Conservation (phyloP, 2,329 filamentous ascomycete genomes). For the Dryadomyces quercivorus region DNA sequence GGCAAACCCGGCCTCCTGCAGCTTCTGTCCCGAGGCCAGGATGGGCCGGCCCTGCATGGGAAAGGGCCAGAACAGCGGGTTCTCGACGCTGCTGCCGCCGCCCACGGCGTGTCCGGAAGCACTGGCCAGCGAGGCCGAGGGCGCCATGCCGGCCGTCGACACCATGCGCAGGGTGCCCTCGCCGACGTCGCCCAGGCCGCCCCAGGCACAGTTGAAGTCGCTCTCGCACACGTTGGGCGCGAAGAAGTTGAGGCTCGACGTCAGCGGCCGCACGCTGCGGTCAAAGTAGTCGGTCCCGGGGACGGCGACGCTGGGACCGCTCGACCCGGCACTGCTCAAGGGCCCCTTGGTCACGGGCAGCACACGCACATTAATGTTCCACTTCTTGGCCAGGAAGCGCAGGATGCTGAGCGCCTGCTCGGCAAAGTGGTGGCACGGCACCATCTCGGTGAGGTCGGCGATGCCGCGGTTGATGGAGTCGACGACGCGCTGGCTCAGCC, state of each 20-base stretch:
- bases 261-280: constrained; percentile 28
- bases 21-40: constrained; percentile 30
- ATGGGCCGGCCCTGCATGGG: constrained; percentile 47
- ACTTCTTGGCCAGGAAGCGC: constrained; percentile 43
- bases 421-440: constrained; percentile 46
- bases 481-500: constrained; percentile 26
- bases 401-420: constrained; percentile 49
- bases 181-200: constrained; percentile 6
- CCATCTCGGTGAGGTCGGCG: constrained; percentile 47
- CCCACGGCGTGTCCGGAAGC: constrained; percentile 11
- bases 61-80: constrained; percentile 49
- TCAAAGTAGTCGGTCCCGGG: not conserved
- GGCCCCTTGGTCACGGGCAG: constrained; percentile 7
- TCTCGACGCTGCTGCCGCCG: constrained; percentile 30
- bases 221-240: constrained; percentile 33
- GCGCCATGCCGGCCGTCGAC: not conserved
- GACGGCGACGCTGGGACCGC: not conserved
- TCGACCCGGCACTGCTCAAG: not conserved
- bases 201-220: constrained; percentile 38
- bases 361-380: constrained; percentile 42
- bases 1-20: constrained; percentile 41
- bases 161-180: not conserved
- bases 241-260: constrained; percentile 45
- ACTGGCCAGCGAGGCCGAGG: constrained; percentile 4
- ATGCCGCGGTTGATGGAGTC: constrained; percentile 41